A percentile compares a stretch with the other conserved stretches of the same genome.
Evolutionary conservation across 129 eudicot species (phyloP).

Genomic region (Solidago caesia): DNA sequence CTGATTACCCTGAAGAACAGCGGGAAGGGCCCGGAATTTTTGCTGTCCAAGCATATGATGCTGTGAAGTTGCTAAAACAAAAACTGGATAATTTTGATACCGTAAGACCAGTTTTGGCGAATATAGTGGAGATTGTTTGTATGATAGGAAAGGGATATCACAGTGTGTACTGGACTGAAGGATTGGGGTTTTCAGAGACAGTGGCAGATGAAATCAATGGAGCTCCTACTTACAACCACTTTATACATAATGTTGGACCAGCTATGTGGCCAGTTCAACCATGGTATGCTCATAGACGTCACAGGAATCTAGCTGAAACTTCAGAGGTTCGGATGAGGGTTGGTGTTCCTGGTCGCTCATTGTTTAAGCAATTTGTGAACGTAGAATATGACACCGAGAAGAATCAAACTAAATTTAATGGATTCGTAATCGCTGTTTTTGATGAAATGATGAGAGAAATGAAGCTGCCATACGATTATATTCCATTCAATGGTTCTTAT

Average conservation of each 20-base stretch:
- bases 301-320: constrained; percentile 42
- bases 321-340: constrained; percentile 33
- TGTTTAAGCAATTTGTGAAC: constrained; percentile 47
- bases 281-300: constrained; percentile 35
- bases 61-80: neutral
- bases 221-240: constrained; percentile 11
- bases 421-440: constrained; percentile 57
- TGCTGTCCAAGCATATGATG: constrained; percentile 42
- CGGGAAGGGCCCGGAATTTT: constrained; percentile 41
- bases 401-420: constrained; percentile 28
- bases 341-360: constrained; percentile 47
- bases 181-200: constrained; percentile 44
- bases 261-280: constrained; percentile 45
- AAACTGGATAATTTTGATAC: no score
- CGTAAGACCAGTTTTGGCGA: constrained; percentile 6
- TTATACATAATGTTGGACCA: constrained; percentile 21
- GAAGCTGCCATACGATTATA: constrained; percentile 46
- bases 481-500: constrained; percentile 45
- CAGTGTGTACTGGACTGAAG: constrained; percentile 49
- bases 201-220: constrained; percentile 22
- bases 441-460: constrained; percentile 39
- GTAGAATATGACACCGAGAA: constrained; percentile 30
- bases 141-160: constrained; percentile 47
- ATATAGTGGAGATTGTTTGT: constrained; percentile 35
- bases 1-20: constrained; percentile 36